Conservation (phyloP, 768 basidiomycete genomes). For the Phanerochaete sordida region DNA sequence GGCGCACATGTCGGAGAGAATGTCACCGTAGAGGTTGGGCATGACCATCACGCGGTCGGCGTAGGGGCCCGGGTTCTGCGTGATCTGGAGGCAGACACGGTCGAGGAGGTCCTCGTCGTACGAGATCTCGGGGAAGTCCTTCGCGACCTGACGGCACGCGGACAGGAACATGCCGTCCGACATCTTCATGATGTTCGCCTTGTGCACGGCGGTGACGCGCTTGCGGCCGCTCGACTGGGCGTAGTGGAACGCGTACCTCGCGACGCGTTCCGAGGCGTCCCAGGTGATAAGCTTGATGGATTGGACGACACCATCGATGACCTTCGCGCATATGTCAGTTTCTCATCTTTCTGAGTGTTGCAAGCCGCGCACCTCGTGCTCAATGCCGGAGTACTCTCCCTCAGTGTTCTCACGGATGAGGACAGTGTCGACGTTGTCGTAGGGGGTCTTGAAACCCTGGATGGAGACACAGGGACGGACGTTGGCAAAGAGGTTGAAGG, state of each 20-base stretch:
- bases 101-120: slow-evolving; percentile 98
- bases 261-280: slow-evolving; percentile 98
- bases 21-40: slow-evolving; percentile 97
- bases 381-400: slow-evolving; percentile 99
- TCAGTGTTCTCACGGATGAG: slow-evolving; percentile 99
- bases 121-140: slow-evolving; percentile 88
- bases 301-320: slow-evolving; percentile 96
- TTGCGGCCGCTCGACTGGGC: slow-evolving; percentile 85
- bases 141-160: slow-evolving; percentile 93
- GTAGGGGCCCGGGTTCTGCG: slow-evolving; percentile 90
- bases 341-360: background rate
- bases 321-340: slow-evolving; percentile 3
- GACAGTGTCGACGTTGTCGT: slow-evolving; percentile 97
- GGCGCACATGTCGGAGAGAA: slow-evolving; percentile 74
- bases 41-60: slow-evolving; percentile 99
- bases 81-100: slow-evolving; percentile 88
- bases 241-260: slow-evolving; percentile 97
- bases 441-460: slow-evolving; percentile 95
- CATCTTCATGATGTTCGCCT: slow-evolving; percentile 99
- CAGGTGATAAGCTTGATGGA: slow-evolving; percentile 99
- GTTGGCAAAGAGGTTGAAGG: slow-evolving; percentile 98
- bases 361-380: slow-evolving; percentile 76
- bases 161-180: slow-evolving; percentile 99
- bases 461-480: slow-evolving; percentile 96
- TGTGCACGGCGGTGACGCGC: slow-evolving; percentile 97